Evolutionary conservation across 805 yeast species (phyloP).

Genomic region (Sugiyamaella marilandica): DNA sequence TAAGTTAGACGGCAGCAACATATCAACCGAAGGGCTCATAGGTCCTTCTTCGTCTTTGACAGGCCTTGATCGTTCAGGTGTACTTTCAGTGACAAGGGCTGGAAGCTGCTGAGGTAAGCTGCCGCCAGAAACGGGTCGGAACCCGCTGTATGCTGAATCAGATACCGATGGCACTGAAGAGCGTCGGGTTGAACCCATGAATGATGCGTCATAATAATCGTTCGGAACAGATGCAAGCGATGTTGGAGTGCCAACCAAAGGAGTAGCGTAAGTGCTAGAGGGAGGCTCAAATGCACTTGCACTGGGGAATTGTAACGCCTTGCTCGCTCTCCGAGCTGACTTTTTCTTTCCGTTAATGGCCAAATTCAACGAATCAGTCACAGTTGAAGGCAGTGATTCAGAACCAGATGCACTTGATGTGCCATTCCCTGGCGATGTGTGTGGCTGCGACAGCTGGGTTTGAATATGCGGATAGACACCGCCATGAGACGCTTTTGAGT

Average conservation of each 20-base stretch:
- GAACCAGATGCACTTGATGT: constrained; percentile 1
- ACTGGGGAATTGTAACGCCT: constrained; percentile 3
- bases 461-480: neutral
- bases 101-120: constrained; percentile 4
- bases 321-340: constrained; percentile 3
- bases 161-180: constrained; percentile 3
- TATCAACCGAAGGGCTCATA: constrained; percentile 34
- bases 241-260: neutral
- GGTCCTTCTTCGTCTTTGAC: constrained; percentile 25
- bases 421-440: neutral
- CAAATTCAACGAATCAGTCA: neutral
- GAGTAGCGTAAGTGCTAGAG: neutral
- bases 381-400: constrained; percentile 1
- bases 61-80: neutral
- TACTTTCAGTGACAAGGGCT: neutral
- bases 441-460: constrained; percentile 6
- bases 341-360: constrained; percentile 12
- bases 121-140: neutral
- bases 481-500: constrained; percentile 12
- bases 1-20: constrained; percentile 36
- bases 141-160: neutral
- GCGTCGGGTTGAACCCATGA: neutral
- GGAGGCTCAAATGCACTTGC: constrained; percentile 2
- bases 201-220: neutral
- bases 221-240: neutral